Conservation (phyloP, 176 grass and related monocot species). For the Musa troglodytarum region DNA sequence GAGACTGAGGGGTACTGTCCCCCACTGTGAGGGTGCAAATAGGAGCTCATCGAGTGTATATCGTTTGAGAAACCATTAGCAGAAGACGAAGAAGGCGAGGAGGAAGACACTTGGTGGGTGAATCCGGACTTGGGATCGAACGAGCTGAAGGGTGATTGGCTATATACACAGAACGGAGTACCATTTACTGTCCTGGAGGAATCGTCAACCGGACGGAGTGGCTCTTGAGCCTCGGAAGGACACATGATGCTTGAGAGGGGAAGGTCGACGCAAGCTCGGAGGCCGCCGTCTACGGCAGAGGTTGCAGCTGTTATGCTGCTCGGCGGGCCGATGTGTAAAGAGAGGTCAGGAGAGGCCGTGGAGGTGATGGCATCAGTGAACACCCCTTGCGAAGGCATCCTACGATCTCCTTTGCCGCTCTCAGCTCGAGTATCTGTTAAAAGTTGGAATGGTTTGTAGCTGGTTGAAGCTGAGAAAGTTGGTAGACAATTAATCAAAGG, state of each 20-base stretch:
- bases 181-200: not conserved
- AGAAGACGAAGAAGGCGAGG: too few relatives aligned
- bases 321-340: conserved; percentile 31
- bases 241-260: not conserved
- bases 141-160: too few relatives aligned
- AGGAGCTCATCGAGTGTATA: not conserved
- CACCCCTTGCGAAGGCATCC: too few relatives aligned
- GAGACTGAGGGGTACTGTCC: not conserved
- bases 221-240: not conserved
- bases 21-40: not conserved
- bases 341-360: conserved; percentile 23
- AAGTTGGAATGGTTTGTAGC: too few relatives aligned
- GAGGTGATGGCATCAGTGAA: conserved; percentile 1
- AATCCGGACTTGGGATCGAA: too few relatives aligned
- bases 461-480: not conserved
- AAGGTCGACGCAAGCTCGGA: not conserved
- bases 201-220: not conserved
- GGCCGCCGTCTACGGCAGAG: not conserved
- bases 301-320: not conserved
- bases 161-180: not conserved
- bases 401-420: not conserved
- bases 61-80: not conserved
- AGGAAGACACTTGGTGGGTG: too few relatives aligned
- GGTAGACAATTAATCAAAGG: not conserved
- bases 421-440: too few relatives aligned